phyloP scores from a whole-genome alignment of 1,284 basidiomycete genomes.

The Boletus smithii region DNA sequence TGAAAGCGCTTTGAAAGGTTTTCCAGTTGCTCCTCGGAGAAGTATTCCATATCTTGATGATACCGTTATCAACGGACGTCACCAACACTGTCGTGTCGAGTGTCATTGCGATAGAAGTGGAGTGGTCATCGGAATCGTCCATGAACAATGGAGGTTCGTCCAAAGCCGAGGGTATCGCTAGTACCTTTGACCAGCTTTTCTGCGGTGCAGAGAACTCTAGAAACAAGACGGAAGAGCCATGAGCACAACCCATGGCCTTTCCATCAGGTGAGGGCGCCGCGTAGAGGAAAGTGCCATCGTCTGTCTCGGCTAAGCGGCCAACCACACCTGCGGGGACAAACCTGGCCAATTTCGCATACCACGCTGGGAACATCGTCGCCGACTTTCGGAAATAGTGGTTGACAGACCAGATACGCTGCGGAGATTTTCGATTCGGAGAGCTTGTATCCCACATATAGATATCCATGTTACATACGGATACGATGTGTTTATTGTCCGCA shows the following conservation, averaged over 20 bases:
- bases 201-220: slow-evolving; percentile 2
- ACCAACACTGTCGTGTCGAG: slow-evolving; percentile 10
- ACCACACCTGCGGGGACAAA: slow-evolving; percentile 9
- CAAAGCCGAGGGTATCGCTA: slow-evolving; percentile 4
- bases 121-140: neutral
- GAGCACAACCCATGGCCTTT: slow-evolving; percentile 5
- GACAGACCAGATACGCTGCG: slow-evolving; percentile 18
- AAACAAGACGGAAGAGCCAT: slow-evolving; percentile 4
- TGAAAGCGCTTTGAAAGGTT: neutral
- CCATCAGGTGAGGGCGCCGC: slow-evolving; percentile 12
- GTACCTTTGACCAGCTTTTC: slow-evolving; percentile 12
- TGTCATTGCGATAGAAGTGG: slow-evolving; percentile 13
- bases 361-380: slow-evolving; percentile 13
- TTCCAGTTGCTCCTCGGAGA: slow-evolving; percentile 13
- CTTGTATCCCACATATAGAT: slow-evolving; percentile 14
- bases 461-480: slow-evolving; percentile 14
- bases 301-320: slow-evolving; percentile 5
- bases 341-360: slow-evolving; percentile 18
- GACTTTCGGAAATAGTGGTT: slow-evolving; percentile 12
- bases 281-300: slow-evolving; percentile 10
- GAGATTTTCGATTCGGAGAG: slow-evolving; percentile 7
- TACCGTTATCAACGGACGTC: slow-evolving; percentile 9
- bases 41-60: slow-evolving; percentile 17
- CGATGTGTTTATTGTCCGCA: slow-evolving; percentile 16
- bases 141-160: slow-evolving; percentile 14